Base-by-base conservation (phyloP, 352 stramenopile genomes). In the Achlya hypogyna region DNA sequence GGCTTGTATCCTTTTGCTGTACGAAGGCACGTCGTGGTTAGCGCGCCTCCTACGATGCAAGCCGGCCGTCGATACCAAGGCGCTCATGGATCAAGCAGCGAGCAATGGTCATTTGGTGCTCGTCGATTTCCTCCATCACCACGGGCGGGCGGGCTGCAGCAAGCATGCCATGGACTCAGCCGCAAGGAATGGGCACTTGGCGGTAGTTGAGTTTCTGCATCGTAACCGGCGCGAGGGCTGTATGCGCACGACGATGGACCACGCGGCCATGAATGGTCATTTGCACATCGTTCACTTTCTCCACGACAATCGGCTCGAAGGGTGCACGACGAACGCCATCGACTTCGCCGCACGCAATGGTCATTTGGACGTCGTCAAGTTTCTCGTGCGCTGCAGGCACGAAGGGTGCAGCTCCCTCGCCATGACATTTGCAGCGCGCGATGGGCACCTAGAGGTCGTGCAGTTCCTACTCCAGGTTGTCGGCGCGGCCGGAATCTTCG, bases 341-440 rank as follows among this genome's bases (percentile, higher is more conserved):
- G 42, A 67, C 29, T n/a, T 25, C 25, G 60, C 60, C 2, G 60
- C 60, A 28, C 23, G 47, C 18, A 58, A 58, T 59, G 60, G 60
- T 27, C 59, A 66, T 25, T 20, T 66, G 10, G 38, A 66, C 12
- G 25, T 66, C 18, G 59, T 66, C 38, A 34, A 63, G 22, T 66
- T 58, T 66, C 38, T 66, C 23, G 14, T 53, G 25, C 43, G 18
- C 5, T 45, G 28, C 38, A 35, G 59, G 14, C 43, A 45, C 28
- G 59, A 66, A n/a, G 59, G 59, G 27, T 51, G 43, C 47, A 66
- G 16, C 10, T 9, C 22, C 23, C 25, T 53, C 2, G 59, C 59
- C 6, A 5, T 66, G 2, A 27, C 4, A 12, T 25, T 27, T 10
- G 59, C 59, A 27, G 59, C 59, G 18, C 47, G 22, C 4, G n/a